phyloP scores from a whole-genome alignment of 78 protist genomes.

The Dictyostelium intermedium region DNA sequence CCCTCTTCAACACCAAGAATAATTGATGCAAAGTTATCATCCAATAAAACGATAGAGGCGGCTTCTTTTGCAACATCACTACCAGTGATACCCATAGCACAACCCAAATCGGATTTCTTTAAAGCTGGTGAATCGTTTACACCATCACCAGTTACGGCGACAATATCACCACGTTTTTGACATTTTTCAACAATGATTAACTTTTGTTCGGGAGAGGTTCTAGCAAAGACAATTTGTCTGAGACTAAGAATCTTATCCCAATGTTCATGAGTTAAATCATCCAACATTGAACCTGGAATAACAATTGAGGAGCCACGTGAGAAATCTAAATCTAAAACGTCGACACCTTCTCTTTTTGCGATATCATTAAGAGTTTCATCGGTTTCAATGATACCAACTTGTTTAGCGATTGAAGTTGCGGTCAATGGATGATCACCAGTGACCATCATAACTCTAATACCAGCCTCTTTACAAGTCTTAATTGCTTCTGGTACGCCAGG shows the following conservation, averaged over 20 bases:
- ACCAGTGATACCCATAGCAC: conserved; percentile 98
- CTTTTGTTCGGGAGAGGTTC: conserved; percentile 56
- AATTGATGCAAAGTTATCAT: conserved; percentile 99
- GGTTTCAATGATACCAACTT: conserved; percentile 83
- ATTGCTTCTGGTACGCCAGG: conserved; percentile 82
- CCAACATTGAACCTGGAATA: conserved; percentile 68
- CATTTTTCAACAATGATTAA: conserved; percentile 89
- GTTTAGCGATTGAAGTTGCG: conserved; percentile 96
- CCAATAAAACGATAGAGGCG: conserved; percentile 94
- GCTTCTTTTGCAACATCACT: conserved; percentile 98
- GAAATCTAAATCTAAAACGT: conserved; percentile 45
- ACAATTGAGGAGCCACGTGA: conserved; percentile 40
- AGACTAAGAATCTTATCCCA: conserved; percentile 61
- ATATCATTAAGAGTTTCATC: conserved; percentile 78
- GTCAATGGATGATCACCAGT: conserved; percentile 99
- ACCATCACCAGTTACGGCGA: conserved; percentile 97
- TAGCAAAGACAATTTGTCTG: conserved; percentile 80
- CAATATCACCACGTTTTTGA: conserved; percentile 87
- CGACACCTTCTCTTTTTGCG: conserved; percentile 56
- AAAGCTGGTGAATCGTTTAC: conserved; percentile 98
- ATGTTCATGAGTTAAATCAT: conserved; percentile 66
- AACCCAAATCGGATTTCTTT: conserved; percentile 95
- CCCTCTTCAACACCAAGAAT: conserved; percentile 95
- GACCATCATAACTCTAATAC: conserved; percentile 96
- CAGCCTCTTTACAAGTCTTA: conserved; percentile 76